Evolutionary conservation across 169 alveolate genomes (phyloP), one percentile per base, ranked within the genome.

Genomic region (Plasmodium vinckei): DNA sequence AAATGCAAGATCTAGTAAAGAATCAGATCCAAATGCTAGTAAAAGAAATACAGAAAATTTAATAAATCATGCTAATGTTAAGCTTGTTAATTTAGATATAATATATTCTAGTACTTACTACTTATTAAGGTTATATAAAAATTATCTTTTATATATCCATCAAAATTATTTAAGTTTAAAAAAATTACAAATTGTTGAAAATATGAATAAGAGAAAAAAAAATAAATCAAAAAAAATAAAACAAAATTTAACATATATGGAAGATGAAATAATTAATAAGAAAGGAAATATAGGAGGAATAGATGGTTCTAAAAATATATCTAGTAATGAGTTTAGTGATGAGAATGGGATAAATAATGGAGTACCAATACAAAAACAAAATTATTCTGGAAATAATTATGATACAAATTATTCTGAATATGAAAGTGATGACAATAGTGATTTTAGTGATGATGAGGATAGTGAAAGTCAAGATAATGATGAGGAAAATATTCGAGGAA

Each of bases 81-180:
- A 71, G 6, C n/a, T 51, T 5, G 89, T 79, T 1, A 79, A 79
- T 21, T 54, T 79, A 4, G 89, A 79, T 25, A 56, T 67, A 0
- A 67, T 79, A 1, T 79, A 79, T 27, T 19, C 77, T 0, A 54
- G 89, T 19, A 79, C 82, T 0, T 79, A 79, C 13, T 79, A 79
- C 42, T 27, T 79, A 17, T 33, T 79, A 13, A 79, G 89, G 25
- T 39, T 79, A 3, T 79, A 79, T 21, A 79, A 79, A 15, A 64
- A 79, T 27, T 79, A 79, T 33, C 49, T 79, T 5, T 42, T 79
- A 1, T 56, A 79, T 42, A 79, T 79, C 9, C 89, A 79, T 47
- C 89, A 79, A 10, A 79, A 79, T 56, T 79, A 79, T 71, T 25
- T 79, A 5, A 57, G 42, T 6, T 17, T 79, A 27, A 79, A 79